Percentiles rank a stretch among this genome's conserved stretches.
phyloP scores from a whole-genome alignment of 306 rosid genomes.

The Cucumis hystrix region DNA sequence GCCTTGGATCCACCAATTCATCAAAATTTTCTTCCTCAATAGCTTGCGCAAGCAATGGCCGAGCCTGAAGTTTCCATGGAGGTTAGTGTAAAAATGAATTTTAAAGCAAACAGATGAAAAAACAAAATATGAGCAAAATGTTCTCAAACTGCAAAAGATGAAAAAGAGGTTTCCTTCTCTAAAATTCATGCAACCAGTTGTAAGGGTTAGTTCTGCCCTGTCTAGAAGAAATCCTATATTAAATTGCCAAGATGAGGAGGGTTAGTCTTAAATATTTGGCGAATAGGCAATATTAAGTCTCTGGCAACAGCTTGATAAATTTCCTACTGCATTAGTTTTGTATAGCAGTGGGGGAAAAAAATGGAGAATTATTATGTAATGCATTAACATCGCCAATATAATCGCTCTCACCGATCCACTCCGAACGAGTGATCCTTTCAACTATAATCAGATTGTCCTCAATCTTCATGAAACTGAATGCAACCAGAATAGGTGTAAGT shows the following conservation, averaged over 20 bases:
- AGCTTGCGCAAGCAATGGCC: slow-evolving; percentile 56
- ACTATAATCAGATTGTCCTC: not conserved
- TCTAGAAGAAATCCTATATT: not conserved
- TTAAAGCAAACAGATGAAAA: not conserved
- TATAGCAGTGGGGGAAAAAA: not conserved
- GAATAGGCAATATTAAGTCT: too few species aligned
- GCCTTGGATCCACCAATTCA: slow-evolving; percentile 54
- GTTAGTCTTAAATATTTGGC: not conserved
- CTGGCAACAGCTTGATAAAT: not conserved
- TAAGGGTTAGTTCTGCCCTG: not conserved
- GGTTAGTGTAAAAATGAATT: not conserved
- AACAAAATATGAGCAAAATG: not conserved
- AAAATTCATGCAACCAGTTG: not conserved
- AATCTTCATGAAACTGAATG: not conserved
- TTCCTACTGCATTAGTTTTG: not conserved
- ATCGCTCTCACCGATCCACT: not conserved
- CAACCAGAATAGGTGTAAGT: not conserved
- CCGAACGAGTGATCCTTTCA: not conserved
- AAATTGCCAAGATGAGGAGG: not conserved
- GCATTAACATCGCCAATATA: not conserved
- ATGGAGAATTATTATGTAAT: not conserved
- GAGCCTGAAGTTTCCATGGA: slow-evolving; percentile 44
- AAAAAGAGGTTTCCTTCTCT: not conserved
- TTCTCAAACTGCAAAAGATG: not conserved
- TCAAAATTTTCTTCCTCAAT: slow-evolving; percentile 48